Conservation (phyloP, 2,329 filamentous ascomycete species). For the Coniochaeta pulveracea region DNA sequence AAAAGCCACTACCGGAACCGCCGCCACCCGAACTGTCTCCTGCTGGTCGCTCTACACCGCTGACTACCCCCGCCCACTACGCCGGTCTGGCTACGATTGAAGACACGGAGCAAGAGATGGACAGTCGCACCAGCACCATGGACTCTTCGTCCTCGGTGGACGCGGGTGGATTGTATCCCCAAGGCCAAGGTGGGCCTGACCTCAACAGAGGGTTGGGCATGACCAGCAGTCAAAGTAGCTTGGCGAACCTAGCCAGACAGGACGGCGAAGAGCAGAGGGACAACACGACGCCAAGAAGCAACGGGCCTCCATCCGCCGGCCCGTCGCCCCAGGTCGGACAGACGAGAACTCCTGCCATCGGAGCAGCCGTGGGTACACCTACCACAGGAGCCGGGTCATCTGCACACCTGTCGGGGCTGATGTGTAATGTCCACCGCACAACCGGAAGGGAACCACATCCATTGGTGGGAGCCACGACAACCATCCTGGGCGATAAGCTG, state of each 20-base stretch:
- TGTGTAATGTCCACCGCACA: constrained; percentile 69
- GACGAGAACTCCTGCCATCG: constrained; percentile 22
- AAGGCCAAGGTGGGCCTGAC: constrained; percentile 20
- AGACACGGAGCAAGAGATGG: constrained; percentile 18
- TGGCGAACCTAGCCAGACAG: constrained; percentile 27
- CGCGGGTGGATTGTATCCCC: constrained; percentile 13
- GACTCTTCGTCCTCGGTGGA: constrained; percentile 26
- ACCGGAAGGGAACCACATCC: constrained; percentile 87
- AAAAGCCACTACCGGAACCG: constrained; percentile 44
- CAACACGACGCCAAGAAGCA: constrained; percentile 37
- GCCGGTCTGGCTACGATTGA: too few relatives aligned
- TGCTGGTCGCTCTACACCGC: constrained; percentile 20
- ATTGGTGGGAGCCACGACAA: constrained; percentile 89
- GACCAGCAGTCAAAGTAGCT: constrained; percentile 34
- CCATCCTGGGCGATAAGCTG: constrained; percentile 86
- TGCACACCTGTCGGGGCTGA: constrained; percentile 51
- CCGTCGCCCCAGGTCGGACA: constrained; percentile 42
- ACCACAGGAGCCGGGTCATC: constrained; percentile 36
- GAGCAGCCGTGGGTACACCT: constrained; percentile 28
- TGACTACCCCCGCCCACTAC: too few relatives aligned
- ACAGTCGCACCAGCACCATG: constrained; percentile 35
- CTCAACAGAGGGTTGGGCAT: too few relatives aligned
- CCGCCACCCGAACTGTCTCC: constrained; percentile 27
- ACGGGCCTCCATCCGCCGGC: constrained; percentile 41
- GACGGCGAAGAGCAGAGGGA: constrained; percentile 36